Conservation (phyloP, 352 stramenopile species). For the Pythium apleroticum region DNA sequence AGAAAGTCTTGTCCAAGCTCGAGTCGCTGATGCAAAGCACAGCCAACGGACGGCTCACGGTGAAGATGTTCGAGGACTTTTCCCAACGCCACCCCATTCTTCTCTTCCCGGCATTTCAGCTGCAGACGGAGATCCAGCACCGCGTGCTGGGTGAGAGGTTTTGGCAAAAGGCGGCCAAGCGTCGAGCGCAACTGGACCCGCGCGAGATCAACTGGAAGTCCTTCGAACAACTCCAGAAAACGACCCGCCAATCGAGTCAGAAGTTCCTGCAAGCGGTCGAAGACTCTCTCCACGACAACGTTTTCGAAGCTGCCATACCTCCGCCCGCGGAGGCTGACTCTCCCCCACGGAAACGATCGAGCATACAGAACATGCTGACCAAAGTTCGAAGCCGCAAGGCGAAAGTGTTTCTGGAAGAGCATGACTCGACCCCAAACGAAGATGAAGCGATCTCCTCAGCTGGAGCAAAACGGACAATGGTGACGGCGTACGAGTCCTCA, state of each 20-base stretch:
- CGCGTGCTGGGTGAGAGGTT: conserved; percentile 59
- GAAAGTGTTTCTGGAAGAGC: conserved; percentile 10
- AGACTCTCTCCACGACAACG: conserved; percentile 11
- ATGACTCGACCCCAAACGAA: background rate
- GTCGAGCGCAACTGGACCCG: conserved; percentile 36
- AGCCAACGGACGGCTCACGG: conserved; percentile 35
- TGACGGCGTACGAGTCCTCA: conserved; percentile 1
- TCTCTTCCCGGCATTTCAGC: conserved; percentile 64
- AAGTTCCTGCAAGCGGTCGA: conserved; percentile 21
- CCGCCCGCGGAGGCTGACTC: background rate
- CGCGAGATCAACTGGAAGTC: conserved; percentile 40
- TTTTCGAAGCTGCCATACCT: conserved; percentile 2
- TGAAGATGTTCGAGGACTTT: conserved; percentile 57
- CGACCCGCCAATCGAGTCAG: conserved; percentile 29
- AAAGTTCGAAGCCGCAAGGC: conserved; percentile 9
- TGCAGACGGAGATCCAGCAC: conserved; percentile 65
- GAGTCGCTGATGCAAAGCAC: conserved; percentile 43
- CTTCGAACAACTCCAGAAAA: conserved; percentile 31
- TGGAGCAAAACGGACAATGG: background rate
- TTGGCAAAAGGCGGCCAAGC: conserved; percentile 50
- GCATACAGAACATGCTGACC: conserved; percentile 4
- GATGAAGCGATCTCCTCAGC: background rate
- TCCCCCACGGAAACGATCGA: conserved; percentile 15
- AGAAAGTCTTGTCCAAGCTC: conserved; percentile 62
- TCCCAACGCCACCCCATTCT: conserved; percentile 57